A percentile compares a stretch with the other conserved stretches of the same genome.
phyloP scores from a whole-genome alignment of 306 rosid genomes.

The Cicer chorassanicum region DNA sequence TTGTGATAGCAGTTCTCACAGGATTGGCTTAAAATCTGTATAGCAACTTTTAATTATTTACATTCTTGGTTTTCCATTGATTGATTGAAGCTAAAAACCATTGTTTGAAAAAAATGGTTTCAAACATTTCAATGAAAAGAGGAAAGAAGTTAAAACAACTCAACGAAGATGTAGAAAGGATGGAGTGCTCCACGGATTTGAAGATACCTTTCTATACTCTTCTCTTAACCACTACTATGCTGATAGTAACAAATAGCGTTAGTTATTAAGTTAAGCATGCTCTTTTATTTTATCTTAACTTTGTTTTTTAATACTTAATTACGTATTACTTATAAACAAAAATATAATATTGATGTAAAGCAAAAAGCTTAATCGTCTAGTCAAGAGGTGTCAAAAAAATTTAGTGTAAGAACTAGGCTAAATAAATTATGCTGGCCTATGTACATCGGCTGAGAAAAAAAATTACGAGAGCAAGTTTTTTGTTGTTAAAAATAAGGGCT shows the following conservation, averaged over 20 bases:
- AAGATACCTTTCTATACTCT: background rate
- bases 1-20: slow-evolving; percentile 9
- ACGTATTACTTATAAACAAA: background rate
- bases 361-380: background rate
- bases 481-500: too few species aligned
- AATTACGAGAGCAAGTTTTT: too few species aligned
- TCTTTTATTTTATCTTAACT: slow-evolving; percentile 1
- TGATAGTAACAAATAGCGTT: background rate
- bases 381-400: too few species aligned
- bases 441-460: too few species aligned
- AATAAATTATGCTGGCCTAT: too few species aligned
- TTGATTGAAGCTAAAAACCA: slow-evolving; percentile 9
- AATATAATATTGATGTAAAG: background rate
- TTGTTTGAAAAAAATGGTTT: background rate
- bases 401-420: too few species aligned
- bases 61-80: background rate
- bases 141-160: background rate
- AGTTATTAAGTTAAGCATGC: background rate
- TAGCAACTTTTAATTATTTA: background rate
- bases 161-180: background rate
- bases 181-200: background rate
- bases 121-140: background rate
- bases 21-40: slow-evolving; percentile 23
- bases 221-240: background rate
- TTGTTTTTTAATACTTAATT: background rate